Evolutionary conservation across 495 filamentous ascomycete genomes (phyloP).

Genomic region (Aspergillus nidulans): DNA sequence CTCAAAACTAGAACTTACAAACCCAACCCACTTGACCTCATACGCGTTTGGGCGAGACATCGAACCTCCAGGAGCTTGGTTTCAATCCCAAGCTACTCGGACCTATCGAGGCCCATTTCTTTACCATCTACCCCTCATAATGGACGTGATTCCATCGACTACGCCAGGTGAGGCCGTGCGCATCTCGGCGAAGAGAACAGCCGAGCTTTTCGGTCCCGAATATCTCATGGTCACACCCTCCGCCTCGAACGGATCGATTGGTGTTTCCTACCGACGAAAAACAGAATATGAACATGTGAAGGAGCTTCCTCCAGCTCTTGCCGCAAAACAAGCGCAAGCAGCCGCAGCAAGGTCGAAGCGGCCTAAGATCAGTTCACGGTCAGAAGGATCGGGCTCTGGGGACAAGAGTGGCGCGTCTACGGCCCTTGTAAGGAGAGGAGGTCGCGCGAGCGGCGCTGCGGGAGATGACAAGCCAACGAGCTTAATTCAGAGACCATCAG

Average conservation of each 20-base stretch:
- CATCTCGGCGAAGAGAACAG: slow-evolving; percentile 63
- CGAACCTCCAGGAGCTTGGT: neutral
- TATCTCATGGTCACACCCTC: slow-evolving; percentile 51
- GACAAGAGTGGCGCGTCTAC: slow-evolving; percentile 40
- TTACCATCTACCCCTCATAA: slow-evolving; percentile 2
- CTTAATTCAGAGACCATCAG: slow-evolving; percentile 62
- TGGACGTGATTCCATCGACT: slow-evolving; percentile 33
- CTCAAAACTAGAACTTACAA: neutral
- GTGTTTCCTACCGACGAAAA: slow-evolving; percentile 57
- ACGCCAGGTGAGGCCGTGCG: slow-evolving; percentile 45
- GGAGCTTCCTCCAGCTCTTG: slow-evolving; percentile 78
- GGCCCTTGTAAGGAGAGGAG: slow-evolving; percentile 38
- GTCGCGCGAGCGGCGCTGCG: slow-evolving; percentile 27
- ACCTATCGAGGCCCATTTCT: neutral
- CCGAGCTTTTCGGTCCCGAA: slow-evolving; percentile 57
- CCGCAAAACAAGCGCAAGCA: slow-evolving; percentile 74
- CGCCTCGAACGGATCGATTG: slow-evolving; percentile 41
- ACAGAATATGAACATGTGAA: slow-evolving; percentile 79
- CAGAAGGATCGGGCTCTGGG: slow-evolving; percentile 6
- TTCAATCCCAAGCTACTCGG: neutral
- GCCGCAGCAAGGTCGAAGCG: slow-evolving; percentile 53
- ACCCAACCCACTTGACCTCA: neutral
- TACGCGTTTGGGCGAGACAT: neutral
- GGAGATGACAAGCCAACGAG: slow-evolving; percentile 47
- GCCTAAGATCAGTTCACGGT: slow-evolving; percentile 39